Base-by-base conservation (phyloP, 2,329 filamentous ascomycete genomes). In the Spiromastix sp. region DNA sequence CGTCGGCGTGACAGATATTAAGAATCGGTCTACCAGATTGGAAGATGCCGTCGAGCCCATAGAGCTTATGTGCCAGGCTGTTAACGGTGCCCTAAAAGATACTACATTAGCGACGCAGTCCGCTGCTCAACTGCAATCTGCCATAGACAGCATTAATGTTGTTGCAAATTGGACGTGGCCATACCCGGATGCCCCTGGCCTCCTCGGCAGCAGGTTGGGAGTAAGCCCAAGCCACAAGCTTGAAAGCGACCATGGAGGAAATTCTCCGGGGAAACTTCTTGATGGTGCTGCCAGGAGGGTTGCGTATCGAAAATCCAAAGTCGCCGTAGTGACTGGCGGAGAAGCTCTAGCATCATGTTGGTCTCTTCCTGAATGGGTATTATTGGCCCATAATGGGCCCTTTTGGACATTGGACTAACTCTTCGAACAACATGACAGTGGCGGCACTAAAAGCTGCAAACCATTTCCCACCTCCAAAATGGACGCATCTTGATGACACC, bases 81-180 rank as follows among this genome's bases (percentile, higher is more conserved):
- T 77, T 24, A 48, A 56, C 2, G 49, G 51, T 12, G 72, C 75
- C 1, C 48, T 78, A 4, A 36, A 59, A 29, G 74, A 80, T 43
- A 66, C 67, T 0, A 52, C 50, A 1, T 43, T 64, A 6, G 46
- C 52, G 8, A 46, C 52, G 2, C 26, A 47, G 1, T 40, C 52
- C 2, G 34, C 47, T 4, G 42, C 44, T 9, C 49, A 59, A 1
- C 51, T 78, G 0, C 63, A 64, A 40, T 48, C 58, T 0, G 51
- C 54, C 0, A 68, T 78, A 33, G 74, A 80, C 48, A 73, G 69
- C 45, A 61, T 81, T 28, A 61, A 69, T 29, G 67, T 79, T 4
- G 74, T 80, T 7, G 66, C 63, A 27, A 73, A 71, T 0, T 81
- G 77, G 77, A 79, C 77, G 0, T 80, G 77, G 77, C 68, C 71